Base-by-base conservation (phyloP, 2,329 filamentous ascomycete genomes). In the Aspergillus tubingensis region DNA sequence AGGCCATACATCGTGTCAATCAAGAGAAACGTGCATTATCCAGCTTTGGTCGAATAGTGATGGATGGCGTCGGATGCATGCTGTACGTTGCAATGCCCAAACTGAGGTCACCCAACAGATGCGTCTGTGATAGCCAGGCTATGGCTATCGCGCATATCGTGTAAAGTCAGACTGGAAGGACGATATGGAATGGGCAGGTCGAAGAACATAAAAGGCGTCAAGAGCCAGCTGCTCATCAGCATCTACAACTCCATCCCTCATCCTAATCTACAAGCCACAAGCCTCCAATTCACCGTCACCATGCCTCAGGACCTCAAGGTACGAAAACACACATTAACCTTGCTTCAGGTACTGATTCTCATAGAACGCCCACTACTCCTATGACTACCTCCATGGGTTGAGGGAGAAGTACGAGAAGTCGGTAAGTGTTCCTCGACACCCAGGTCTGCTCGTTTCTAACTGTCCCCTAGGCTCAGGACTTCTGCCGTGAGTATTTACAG, bases 241-340 rank as follows among this genome's bases (percentile, higher is more conserved):
- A 32, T 27, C 39, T 21, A 27, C 47, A 50, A 50, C 19, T 44
- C 41, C 17, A 44, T 10, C 5, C 3, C 3, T 15, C 5, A 5
- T 13, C 23, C 38, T n/a, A 44, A 21, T 25, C 23, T 39, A 21
- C 13, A 11, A 55, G 10, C 41, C 17, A 19, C 41, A 55, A 36
- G 32, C 21, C 39, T 44, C 41, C 39, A 23, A 21, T 13, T 13
- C 7, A 2, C 3, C 19, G 11, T 11, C 41, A 44, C 5, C 41
- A 55, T 55, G 53, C 39, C 27, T 44, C 53, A 55, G 53, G 25
- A 55, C n/a, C 10, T 41, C 10, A 55, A 55, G 53, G 53, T 55
- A 19, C 8, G 23, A 32, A 5, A 21, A 17, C 8, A 36, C 3
- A 3, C n/a, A 30, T 43, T 2, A 10, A 15, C 23, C 10, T 10